Evolutionary conservation across 768 basidiomycete genomes (phyloP).

Genomic region (Psilocybe tampanensis): DNA sequence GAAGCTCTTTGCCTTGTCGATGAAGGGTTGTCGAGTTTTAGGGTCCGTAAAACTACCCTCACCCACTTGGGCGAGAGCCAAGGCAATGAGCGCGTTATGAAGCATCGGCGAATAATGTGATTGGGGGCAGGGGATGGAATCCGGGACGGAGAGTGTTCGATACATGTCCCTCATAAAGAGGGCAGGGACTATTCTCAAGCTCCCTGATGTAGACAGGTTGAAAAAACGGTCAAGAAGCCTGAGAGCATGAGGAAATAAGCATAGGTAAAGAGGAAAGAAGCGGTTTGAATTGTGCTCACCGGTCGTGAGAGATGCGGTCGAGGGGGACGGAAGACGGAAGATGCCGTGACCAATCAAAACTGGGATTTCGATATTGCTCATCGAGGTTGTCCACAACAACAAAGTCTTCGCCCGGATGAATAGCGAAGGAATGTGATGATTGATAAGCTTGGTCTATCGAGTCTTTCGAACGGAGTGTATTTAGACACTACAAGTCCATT

Average conservation of each 20-base stretch:
- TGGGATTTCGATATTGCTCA: slow-evolving; percentile 40
- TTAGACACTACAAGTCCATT: too few species aligned
- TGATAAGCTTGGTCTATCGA: too few species aligned
- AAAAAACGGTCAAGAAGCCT: slow-evolving; percentile 49
- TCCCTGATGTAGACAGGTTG: slow-evolving; percentile 53
- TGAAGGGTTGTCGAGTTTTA: slow-evolving; percentile 43
- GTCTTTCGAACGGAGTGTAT: too few species aligned
- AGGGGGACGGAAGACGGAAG: slow-evolving; percentile 44
- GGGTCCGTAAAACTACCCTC: slow-evolving; percentile 44
- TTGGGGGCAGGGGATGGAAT: slow-evolving; percentile 40
- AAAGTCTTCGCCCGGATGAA: too few species aligned
- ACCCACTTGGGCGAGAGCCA: slow-evolving; percentile 46
- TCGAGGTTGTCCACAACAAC: slow-evolving; percentile 42
- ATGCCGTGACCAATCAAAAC: slow-evolving; percentile 54
- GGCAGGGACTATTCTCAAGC: slow-evolving; percentile 47
- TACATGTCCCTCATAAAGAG: slow-evolving; percentile 55
- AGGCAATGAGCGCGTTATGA: slow-evolving; percentile 63
- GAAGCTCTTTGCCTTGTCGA: slow-evolving; percentile 30
- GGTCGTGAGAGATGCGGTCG: slow-evolving; percentile 46
- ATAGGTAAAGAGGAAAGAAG: not conserved
- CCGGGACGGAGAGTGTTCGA: slow-evolving; percentile 37
- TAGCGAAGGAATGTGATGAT: too few species aligned
- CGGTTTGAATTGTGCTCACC: slow-evolving; percentile 30
- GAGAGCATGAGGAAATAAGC: not conserved
- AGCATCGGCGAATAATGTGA: slow-evolving; percentile 74